Conservation (phyloP, 305 asterid genomes). For the Salvia sclarea region DNA sequence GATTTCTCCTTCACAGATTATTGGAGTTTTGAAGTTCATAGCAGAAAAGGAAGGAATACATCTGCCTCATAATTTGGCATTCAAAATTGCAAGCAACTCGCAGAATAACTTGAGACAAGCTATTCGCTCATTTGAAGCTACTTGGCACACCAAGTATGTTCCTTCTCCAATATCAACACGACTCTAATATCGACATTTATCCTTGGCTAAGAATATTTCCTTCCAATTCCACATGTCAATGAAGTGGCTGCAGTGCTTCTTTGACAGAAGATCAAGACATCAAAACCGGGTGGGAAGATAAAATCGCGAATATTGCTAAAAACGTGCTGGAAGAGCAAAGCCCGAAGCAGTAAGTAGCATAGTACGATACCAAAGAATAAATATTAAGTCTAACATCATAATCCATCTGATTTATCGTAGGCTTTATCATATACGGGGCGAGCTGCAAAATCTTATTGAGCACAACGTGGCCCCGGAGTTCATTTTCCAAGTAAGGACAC, state of each 20-base stretch:
- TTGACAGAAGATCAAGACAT: constrained; percentile 65
- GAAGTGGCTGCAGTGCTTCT: constrained; percentile 42
- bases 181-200: constrained; percentile 15
- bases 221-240: constrained; percentile 30
- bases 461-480: constrained; percentile 79
- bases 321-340: constrained; percentile 78
- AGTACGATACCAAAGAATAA: not conserved
- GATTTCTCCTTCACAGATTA: constrained; percentile 48
- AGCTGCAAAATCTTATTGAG: constrained; percentile 82
- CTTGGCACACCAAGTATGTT: constrained; percentile 72
- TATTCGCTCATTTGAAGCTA: constrained; percentile 87
- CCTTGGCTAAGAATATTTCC: constrained; percentile 23
- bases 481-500: constrained; percentile 65
- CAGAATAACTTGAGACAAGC: constrained; percentile 91
- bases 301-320: constrained; percentile 68
- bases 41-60: constrained; percentile 62
- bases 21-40: constrained; percentile 65
- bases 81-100: constrained; percentile 62
- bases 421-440: constrained; percentile 72
- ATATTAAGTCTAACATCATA: constrained; percentile 30
- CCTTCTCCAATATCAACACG: constrained; percentile 12
- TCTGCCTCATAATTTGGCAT: constrained; percentile 57
- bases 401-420: constrained; percentile 37
- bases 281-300: constrained; percentile 89
- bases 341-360: constrained; percentile 76